Conservation (phyloP, 257 asterid species). For the Nicotiana obtusifolia region DNA sequence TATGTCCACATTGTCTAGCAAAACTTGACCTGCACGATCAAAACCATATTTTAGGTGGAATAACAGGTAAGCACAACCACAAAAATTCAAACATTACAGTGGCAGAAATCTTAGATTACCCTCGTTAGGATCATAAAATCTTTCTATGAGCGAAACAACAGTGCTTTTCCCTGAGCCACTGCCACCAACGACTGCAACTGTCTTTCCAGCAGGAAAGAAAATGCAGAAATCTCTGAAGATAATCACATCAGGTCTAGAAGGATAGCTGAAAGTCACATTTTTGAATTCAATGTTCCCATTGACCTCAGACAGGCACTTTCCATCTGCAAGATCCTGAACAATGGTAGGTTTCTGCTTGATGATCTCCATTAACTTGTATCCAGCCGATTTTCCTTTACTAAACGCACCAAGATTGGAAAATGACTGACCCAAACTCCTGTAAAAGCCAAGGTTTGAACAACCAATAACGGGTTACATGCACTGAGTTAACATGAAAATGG, state of each 20-base stretch:
- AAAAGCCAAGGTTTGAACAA: conserved; percentile 17
- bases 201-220: conserved; percentile 96
- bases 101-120: conserved; percentile 42
- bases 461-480: background rate
- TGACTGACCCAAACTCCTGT: conserved; percentile 99
- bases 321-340: conserved; percentile 45
- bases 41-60: background rate
- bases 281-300: conserved; percentile 88
- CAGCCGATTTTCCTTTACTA: conserved; percentile 98
- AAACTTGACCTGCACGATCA: conserved; percentile 60
- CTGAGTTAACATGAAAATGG: background rate
- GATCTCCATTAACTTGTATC: conserved; percentile 83
- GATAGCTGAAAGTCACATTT: conserved; percentile 86
- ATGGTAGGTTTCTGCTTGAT: conserved; percentile 84
- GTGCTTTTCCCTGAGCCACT: conserved; percentile 99
- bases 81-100: background rate
- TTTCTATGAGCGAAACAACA: conserved; percentile 78
- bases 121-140: conserved; percentile 90
- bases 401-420: conserved; percentile 93
- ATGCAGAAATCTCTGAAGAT: conserved; percentile 87
- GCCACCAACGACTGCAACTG: conserved; percentile 96
- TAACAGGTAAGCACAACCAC: background rate
- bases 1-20: conserved; percentile 76
- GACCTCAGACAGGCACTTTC: conserved; percentile 50
- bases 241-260: conserved; percentile 92